Base-by-base conservation (phyloP, 768 basidiomycete genomes). In the Xanthoconium purpureum region DNA sequence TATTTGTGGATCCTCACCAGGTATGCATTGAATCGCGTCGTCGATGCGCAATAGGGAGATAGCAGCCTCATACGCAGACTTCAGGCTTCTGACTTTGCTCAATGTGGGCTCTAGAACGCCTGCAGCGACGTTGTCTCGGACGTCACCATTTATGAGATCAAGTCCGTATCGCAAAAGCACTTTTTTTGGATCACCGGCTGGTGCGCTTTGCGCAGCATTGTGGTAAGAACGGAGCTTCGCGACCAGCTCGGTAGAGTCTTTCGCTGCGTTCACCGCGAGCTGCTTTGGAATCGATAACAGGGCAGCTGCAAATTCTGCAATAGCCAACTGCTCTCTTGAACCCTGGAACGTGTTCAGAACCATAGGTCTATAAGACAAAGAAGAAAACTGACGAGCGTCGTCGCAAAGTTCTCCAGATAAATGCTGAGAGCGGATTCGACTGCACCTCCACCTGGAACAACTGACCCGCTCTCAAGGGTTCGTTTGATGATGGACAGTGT, bases 341-440 rank as follows among this genome's bases (percentile, higher is more conserved):
- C 96, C 97, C 96, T 98, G 68, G 52, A 59, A 47, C 61, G 28
- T 44, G 45, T 44, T 54, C 43, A 59, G 42, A 45, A 18, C 35
- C 33, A 37, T 36, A 30, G 36, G 29, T 32, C 37, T 2, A 7
- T 14, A 24, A 3, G 14, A 29, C 24, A 24, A 24, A 24, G 36
- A 29, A 49, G 44, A 35, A 30, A 6, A 78, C 88, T 71, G 71
- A 96, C 96, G 73, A 98, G 76, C 20, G 94, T 98, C 5, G 94
- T 98, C 0, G 97, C 97, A 78, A 98, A 98, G 77, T 97, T 99
- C 74, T 99, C 96, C 54, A 98, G 75, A 73, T 98, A 98, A 69
- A 98, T 94, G 72, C 92, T 96, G 50, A 98, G 79, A 5, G 96
- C 96, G 38, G 91, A 92, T 74, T 99, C 96, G 12, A 98, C 95